Evolutionary conservation across 2,329 filamentous ascomycete species (phyloP), one percentile per base, ranked within the genome.

Genomic region (Teratosphaeria viscida): DNA sequence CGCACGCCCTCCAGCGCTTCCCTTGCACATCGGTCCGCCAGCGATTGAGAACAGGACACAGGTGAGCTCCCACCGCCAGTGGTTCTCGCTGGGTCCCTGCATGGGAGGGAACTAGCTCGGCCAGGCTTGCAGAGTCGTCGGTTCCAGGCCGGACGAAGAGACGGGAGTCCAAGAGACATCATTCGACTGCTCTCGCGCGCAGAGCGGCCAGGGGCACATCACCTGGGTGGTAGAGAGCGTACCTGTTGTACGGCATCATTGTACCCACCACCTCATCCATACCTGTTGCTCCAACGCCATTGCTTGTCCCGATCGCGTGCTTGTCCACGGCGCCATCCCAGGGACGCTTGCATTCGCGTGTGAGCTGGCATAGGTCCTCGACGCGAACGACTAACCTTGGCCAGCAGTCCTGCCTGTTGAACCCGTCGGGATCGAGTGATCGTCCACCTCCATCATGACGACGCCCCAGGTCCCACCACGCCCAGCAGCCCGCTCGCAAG

Each of bases 391-490:
- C 43, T 49, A 49, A 49, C 43, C 43, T 49, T 49, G n/a, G n/a
- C n/a, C 43, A 49, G 43, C 43, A 49, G 43, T 49, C 23, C 8
- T 49, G 8, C n/a, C 52, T 43, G 54, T 61, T 52, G 52, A 54
- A 52, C 29, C 34, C 58, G 19, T 55, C 57, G 57, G 57, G 58
- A 62, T 61, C 47, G 34, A 7, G 43, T 56, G 54, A 60, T 53
- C 56, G 26, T 32, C 37, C 43, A 27, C 32, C 59, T 7, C 68
- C 66, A 74, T 65, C 66, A 79, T 79, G 77, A 76, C 82, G 67
- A 77, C 78, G 60, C 81, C 85, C 49, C 76, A 75, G 65, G 77
- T 88, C 65, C 85, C 85, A 62, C 84, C 85, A 65, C 83, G 85
- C 63, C 85, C 85, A 57, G 27, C 55, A 37, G 73, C 79, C 65